Evolutionary conservation across 2,329 filamentous ascomycete species (phyloP), one percentile per base, ranked within the genome.

Genomic region (Penicillium corylophilum): DNA sequence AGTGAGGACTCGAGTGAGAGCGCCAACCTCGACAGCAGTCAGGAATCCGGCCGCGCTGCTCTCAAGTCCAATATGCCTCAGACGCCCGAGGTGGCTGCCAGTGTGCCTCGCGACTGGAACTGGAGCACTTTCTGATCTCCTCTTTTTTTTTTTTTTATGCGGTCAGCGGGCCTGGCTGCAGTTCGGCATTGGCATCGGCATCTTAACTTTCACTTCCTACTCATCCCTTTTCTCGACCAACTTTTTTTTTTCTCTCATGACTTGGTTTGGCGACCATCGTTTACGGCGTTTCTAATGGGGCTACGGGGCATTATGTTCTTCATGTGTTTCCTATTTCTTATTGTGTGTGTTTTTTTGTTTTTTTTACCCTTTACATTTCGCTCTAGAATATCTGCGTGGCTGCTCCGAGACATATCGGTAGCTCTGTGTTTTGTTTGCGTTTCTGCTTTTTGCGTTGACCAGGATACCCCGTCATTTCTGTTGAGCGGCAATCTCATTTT

Each of bases 51-150:
- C 44, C 55, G 55, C 23, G 48, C 59, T 5, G 48, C 57, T 10
- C 53, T 63, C 29, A 53, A 60, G 36, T 53, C 60, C 7, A 50
- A 58, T 29, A 54, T 64, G 10, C 60, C 56, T 15, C 66, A 72
- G 49, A 65, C 66, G 13, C 55, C 66, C 18, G 77, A 79, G 50
- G 77, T 79, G 50, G 71, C 80, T 23, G 80, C 79, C 23, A 83
- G 80, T 63, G 75, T 82, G 50, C 80, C 81, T 46, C 75, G 77
- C 46, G 80, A 81, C 62, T 84, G 81, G 81, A 80, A 80, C 64
- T 84, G 81, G 82, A 83, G 81, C 70, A 84, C 82, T 29, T 84
- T 84, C 63, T 84, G 70, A 74, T 48, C 39, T 23, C 29, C 26
- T 28, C 26, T 28, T 10, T 28, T 9, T 48, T 36, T 20, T 24